Base-by-base conservation (phyloP, 2,329 filamentous ascomycete species). In the Clonostachys sp. region DNA sequence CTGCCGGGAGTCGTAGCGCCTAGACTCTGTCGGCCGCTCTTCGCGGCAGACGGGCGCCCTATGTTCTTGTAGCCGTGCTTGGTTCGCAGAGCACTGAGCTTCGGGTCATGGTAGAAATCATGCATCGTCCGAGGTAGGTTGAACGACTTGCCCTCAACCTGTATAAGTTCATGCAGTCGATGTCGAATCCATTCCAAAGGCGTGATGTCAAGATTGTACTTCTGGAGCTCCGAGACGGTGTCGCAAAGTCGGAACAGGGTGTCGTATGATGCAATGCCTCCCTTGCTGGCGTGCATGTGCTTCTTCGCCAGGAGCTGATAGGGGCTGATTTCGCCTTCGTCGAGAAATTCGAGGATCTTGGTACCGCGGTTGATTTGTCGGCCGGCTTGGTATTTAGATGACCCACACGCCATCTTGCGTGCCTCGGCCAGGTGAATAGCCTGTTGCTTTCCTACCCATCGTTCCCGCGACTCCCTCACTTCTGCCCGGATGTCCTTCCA, bases 21-120 rank as follows among this genome's bases (percentile, higher is more conserved):
- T 10, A 30, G 14, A 5, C 36, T 18, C 14, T 7, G 54, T 45
- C 36, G 43, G 41, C 16, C 44, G 17, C 66, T 64, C 50, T 68
- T 74, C 51, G 71, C 68, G 5, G 70, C 71, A 39, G 75, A 77
- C 0, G 79, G 79, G 1, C 79, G 67, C 8, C 79, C 79, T 7
- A 82, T 81, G 51, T 77, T 81, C 44, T 77, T 75, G 50, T 74
- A 80, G 0, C 79, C 79, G 49, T 75, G 73, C 61, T 77, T 76
- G 20, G 65, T 60, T 8, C 79, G 70, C 9, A 81, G 60, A 2
- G 64, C 59, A 13, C 70, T 65, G 2, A 81, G 60, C 56, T 80
- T 81, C 0, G 64, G 60, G 53, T 83, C 79, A 52, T 79, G 75
- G 51, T 82, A 83, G 17, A 82, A 70, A 53, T 78, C 71, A 45